Evolutionary conservation across 768 basidiomycete species (phyloP), one percentile per base, ranked within the genome.

Genomic region (Daedalea quercina): DNA sequence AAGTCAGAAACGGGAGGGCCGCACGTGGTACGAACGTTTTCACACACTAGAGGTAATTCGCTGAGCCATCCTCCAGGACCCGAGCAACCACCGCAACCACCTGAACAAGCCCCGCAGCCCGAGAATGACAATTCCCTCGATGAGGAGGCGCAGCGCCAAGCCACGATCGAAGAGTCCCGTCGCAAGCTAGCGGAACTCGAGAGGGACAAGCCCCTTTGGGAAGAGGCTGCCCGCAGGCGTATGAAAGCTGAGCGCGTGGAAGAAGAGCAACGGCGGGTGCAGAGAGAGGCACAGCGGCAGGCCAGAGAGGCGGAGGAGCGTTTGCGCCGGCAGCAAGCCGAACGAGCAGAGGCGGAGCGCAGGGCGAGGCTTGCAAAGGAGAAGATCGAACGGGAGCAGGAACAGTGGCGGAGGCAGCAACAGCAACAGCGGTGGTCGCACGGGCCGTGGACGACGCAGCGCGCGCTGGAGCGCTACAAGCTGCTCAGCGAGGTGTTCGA

Each of bases 391-490:
- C 70, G 69, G 45, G 69, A 73, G 53, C 72, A 72, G 34, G 67
- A 72, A 51, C 70, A 70, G 26, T 68, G 65, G 26, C 73, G 68
- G n/a, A 70, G 69, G 46, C 76, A 78, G 50, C 73, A 79, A 51
- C 73, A 76, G 41, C 73, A 60, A 12, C 60, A 77, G 47, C 67
- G 71, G 48, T 87, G 82, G 82, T 69, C 74, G 17, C 71, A 70
- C 19, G 84, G 83, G 1, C 69, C 67, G 0, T 92, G 90, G 87
- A 82, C 79, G 2, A 64, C 71, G 9, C 70, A 73, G 51, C 76
- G 85, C 44, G 90, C 90, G 3, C 68, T 90, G 25, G 87, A 90
- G 58, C 77, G 82, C 25, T 92, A 87, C 68, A 79, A 71, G 43
- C 62, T 65, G 28, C 72, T 86, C 7, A 72, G 77, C 54, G 82